Evolutionary conservation across 2,329 filamentous ascomycete genomes (phyloP).

Genomic region (Xylariaceae sp.): DNA sequence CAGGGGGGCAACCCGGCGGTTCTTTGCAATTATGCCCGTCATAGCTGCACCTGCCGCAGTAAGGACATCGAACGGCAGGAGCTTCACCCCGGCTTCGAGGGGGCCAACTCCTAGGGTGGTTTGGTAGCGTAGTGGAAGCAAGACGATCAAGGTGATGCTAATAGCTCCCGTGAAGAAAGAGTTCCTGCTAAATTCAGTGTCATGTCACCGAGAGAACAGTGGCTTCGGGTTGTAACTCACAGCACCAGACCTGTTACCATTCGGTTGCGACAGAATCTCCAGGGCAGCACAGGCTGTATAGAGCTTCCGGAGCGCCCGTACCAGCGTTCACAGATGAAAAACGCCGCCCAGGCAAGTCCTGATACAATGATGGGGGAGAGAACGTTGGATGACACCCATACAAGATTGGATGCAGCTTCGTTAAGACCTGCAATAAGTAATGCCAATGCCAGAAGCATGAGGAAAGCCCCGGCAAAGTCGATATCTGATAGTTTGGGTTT

Average conservation of each 20-base stretch:
- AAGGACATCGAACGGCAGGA: slow-evolving; percentile 14
- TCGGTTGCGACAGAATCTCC: slow-evolving; percentile 17
- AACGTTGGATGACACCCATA: slow-evolving; percentile 6
- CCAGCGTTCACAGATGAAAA: slow-evolving; percentile 17
- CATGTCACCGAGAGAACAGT: background rate
- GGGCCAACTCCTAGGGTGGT: slow-evolving; percentile 13
- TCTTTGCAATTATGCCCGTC: slow-evolving; percentile 9
- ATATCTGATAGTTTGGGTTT: background rate
- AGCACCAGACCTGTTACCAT: slow-evolving; percentile 16
- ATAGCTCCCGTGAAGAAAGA: slow-evolving; percentile 16
- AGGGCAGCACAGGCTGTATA: slow-evolving; percentile 17
- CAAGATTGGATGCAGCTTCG: slow-evolving; percentile 4
- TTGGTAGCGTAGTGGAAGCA: slow-evolving; percentile 18
- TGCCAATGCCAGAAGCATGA: slow-evolving; percentile 11
- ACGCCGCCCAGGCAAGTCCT: slow-evolving; percentile 12
- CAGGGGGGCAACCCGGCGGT: slow-evolving; percentile 11
- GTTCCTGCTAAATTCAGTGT: slow-evolving; percentile 8
- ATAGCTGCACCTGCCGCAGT: slow-evolving; percentile 11
- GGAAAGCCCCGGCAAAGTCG: slow-evolving; percentile 12
- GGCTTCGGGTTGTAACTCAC: slow-evolving; percentile 6
- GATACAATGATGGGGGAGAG: slow-evolving; percentile 13
- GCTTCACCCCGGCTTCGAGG: slow-evolving; percentile 15
- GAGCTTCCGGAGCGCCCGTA: slow-evolving; percentile 3
- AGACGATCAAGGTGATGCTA: slow-evolving; percentile 16
- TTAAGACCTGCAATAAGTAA: slow-evolving; percentile 14